These are phyloP conservation scores for Hypoxylon trugodes DNA, from an alignment of 495 filamentous ascomycete species.

Conservation along the genomic window DNA sequence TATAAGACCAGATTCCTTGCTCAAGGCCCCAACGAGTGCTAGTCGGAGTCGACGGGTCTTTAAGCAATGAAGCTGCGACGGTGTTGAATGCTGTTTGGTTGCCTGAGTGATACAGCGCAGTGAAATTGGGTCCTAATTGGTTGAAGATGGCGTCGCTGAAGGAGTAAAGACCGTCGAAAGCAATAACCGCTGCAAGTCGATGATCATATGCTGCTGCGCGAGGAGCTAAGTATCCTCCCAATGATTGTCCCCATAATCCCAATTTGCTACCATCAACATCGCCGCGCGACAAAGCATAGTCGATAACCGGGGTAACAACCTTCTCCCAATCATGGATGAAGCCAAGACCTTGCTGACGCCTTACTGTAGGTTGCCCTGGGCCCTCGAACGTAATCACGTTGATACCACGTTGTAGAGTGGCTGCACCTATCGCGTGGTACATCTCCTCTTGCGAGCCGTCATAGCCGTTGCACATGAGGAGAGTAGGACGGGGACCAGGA, in stretches of 20 bases:
- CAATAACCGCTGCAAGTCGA: slow-evolving; percentile 51
- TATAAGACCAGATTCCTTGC: slow-evolving; percentile 55
- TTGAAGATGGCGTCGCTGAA: slow-evolving; percentile 18
- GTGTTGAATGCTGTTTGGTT: slow-evolving; percentile 27
- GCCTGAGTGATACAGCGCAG: slow-evolving; percentile 1
- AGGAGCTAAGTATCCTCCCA: slow-evolving; percentile 51
- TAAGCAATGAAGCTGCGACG: not conserved
- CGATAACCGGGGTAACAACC: slow-evolving; percentile 55
- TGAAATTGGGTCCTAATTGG: slow-evolving; percentile 18
- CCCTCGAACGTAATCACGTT: slow-evolving; percentile 61
- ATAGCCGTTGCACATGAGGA: slow-evolving; percentile 52
- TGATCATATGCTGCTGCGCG: slow-evolving; percentile 56
- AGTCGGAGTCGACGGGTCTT: slow-evolving; percentile 1
- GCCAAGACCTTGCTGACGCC: slow-evolving; percentile 53
- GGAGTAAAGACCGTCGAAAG: slow-evolving; percentile 50
- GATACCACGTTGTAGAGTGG: slow-evolving; percentile 53
- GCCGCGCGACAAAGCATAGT: slow-evolving; percentile 45
- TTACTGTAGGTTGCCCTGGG: slow-evolving; percentile 57
- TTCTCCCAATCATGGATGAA: slow-evolving; percentile 61
- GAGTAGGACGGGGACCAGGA: slow-evolving; percentile 41
- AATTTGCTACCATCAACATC: slow-evolving; percentile 43
- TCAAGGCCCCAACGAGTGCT: slow-evolving; percentile 47
- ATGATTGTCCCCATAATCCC: slow-evolving; percentile 47
- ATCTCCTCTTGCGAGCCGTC: slow-evolving; percentile 58
- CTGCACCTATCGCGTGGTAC: slow-evolving; percentile 46